phyloP scores from a whole-genome alignment of 768 basidiomycete genomes.

The Hypholoma fasciculare region DNA sequence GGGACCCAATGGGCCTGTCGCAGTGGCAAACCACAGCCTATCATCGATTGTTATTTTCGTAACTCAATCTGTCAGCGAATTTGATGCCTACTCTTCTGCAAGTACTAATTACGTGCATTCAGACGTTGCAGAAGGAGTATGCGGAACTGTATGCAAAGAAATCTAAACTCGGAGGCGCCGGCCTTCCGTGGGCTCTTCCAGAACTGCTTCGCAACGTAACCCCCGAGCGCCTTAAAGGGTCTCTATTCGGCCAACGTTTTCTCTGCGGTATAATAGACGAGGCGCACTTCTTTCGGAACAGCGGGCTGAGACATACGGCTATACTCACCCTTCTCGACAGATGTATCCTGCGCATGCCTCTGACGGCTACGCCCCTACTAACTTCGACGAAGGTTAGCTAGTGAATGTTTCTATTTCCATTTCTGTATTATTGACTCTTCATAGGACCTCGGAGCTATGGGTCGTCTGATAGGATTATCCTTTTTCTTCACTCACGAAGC shows the following conservation, averaged over 20 bases:
- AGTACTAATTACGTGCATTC: neutral
- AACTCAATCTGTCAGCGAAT: constrained; percentile 22
- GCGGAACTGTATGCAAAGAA: neutral
- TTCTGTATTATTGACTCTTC: neutral
- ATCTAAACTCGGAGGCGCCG: neutral
- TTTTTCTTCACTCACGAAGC: constrained; percentile 22
- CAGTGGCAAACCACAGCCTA: neutral
- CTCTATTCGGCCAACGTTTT: constrained; percentile 13
- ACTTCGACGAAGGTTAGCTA: constrained; percentile 18
- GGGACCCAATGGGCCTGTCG: constrained; percentile 13
- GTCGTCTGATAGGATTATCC: constrained; percentile 22
- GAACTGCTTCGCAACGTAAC: neutral
- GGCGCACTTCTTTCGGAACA: constrained; percentile 18
- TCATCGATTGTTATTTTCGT: constrained; percentile 21
- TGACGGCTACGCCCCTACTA: constrained; percentile 28
- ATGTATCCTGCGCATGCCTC: constrained; percentile 6
- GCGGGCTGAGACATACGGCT: constrained; percentile 6
- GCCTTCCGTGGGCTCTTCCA: constrained; percentile 20
- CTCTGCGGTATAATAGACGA: constrained; percentile 19
- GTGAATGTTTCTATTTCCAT: neutral
- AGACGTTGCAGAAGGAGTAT: neutral
- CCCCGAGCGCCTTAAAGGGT: neutral
- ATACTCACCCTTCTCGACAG: constrained; percentile 7
- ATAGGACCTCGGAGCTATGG: constrained; percentile 26
- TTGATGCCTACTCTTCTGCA: neutral